Evolutionary conservation across 148 eudicot species (phyloP).

Genomic region (Persicaria maculosa): DNA sequence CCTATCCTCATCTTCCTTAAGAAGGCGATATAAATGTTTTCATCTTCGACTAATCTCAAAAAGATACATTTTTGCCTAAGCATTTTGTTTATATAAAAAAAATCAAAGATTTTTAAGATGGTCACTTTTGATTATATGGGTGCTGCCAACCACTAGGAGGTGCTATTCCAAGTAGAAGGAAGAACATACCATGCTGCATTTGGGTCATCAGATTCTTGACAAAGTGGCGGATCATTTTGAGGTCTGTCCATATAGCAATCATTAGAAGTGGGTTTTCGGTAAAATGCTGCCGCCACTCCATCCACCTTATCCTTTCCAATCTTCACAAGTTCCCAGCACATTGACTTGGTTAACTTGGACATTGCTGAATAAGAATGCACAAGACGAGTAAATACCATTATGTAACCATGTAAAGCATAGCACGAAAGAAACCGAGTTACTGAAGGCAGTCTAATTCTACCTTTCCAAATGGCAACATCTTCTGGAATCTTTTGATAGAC

Average conservation of each 20-base stretch:
- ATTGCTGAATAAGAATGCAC: conserved; percentile 28
- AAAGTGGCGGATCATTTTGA: conserved; percentile 35
- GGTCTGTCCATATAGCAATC: conserved; percentile 60
- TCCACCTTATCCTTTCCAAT: conserved; percentile 40
- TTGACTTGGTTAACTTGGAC: conserved; percentile 49
- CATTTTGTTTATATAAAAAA: not conserved
- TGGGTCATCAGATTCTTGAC: conserved; percentile 41
- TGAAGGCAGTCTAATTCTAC: conserved; percentile 14
- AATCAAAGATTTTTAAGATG: not conserved
- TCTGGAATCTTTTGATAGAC: conserved; percentile 48
- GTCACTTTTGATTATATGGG: not conserved
- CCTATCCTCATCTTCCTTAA: not conserved
- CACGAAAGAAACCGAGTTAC: conserved; percentile 59
- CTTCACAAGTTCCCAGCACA: conserved; percentile 61
- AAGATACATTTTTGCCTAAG: not conserved
- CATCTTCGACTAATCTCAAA: not conserved
- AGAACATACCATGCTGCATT: conserved; percentile 52
- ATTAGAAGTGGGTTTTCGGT: conserved; percentile 54
- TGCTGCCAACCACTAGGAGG: not conserved
- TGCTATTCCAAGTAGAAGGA: not conserved
- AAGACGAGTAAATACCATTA: not conserved
- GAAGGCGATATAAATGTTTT: not conserved
- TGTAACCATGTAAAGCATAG: conserved; percentile 12
- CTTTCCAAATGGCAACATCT: conserved; percentile 55
- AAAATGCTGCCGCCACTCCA: conserved; percentile 54